phyloP scores from a whole-genome alignment of 2,329 filamentous ascomycete species.

The Exserohilum rostratum region DNA sequence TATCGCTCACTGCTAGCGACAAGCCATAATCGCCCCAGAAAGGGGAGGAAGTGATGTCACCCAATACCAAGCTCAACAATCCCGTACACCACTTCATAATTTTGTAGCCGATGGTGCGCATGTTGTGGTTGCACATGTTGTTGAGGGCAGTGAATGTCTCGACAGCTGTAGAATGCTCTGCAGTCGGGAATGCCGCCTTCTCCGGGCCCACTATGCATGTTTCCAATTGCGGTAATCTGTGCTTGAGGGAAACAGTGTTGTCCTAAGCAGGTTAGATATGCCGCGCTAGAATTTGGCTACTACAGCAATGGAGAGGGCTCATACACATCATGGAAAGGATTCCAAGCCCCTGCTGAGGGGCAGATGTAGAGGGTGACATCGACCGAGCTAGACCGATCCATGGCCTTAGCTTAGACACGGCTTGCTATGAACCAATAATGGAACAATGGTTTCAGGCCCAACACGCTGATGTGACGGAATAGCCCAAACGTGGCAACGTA shows the following conservation, averaged over 20 bases:
- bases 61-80: slow-evolving; percentile 24
- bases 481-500: slow-evolving; percentile 6
- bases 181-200: slow-evolving; percentile 49
- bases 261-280: slow-evolving; percentile 27
- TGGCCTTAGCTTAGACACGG: slow-evolving; percentile 17
- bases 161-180: slow-evolving; percentile 53
- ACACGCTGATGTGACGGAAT: slow-evolving; percentile 2
- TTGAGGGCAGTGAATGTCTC: slow-evolving; percentile 49
- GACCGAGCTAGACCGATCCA: slow-evolving; percentile 38
- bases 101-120: slow-evolving; percentile 58
- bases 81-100: slow-evolving; percentile 55
- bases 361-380: slow-evolving; percentile 59
- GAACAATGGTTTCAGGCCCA: not conserved
- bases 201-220: slow-evolving; percentile 57
- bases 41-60: slow-evolving; percentile 55
- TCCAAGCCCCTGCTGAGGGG: slow-evolving; percentile 55
- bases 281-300: not conserved
- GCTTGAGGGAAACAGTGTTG: slow-evolving; percentile 44
- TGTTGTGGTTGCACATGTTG: slow-evolving; percentile 43
- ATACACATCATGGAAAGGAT: slow-evolving; percentile 53
- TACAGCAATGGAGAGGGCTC: slow-evolving; percentile 8
- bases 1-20: slow-evolving; percentile 52
- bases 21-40: slow-evolving; percentile 51
- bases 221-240: slow-evolving; percentile 59
- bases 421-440: slow-evolving; percentile 8